Evolutionary conservation across 257 asterid species (phyloP).

Genomic region (Rubia yunnanensis): DNA sequence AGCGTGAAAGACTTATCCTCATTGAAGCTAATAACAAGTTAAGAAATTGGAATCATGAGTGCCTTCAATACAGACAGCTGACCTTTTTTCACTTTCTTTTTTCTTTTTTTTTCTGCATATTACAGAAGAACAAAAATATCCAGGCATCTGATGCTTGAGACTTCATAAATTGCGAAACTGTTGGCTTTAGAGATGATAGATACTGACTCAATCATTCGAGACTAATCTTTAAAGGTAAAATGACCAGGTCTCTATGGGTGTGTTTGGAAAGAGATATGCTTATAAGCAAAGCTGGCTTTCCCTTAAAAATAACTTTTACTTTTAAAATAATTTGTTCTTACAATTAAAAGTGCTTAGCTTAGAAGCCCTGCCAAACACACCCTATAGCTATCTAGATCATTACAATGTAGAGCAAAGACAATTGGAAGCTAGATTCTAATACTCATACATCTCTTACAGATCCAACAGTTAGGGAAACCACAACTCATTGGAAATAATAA

Average conservation of each 20-base stretch:
- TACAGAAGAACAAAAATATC: not conserved
- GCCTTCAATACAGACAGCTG: not conserved
- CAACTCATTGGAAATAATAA: too few species aligned
- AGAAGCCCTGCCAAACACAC: too few species aligned
- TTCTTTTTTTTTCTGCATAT: not conserved
- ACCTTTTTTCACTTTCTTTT: not conserved
- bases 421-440: not conserved
- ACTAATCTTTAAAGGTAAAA: not conserved
- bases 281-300: too few species aligned
- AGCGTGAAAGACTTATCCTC: not conserved
- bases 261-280: too few species aligned
- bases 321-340: too few species aligned
- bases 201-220: not conserved
- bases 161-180: not conserved
- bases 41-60: not conserved
- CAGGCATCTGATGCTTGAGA: not conserved
- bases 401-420: not conserved
- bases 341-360: too few species aligned
- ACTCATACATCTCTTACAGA: not conserved
- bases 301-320: too few species aligned
- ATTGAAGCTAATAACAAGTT: not conserved
- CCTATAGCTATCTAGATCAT: not conserved
- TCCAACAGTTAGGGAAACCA: not conserved
- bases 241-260: too few species aligned
- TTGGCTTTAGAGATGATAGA: not conserved